phyloP scores from a whole-genome alignment of 2,329 filamentous ascomycete genomes.

The Zalaria sp. region DNA sequence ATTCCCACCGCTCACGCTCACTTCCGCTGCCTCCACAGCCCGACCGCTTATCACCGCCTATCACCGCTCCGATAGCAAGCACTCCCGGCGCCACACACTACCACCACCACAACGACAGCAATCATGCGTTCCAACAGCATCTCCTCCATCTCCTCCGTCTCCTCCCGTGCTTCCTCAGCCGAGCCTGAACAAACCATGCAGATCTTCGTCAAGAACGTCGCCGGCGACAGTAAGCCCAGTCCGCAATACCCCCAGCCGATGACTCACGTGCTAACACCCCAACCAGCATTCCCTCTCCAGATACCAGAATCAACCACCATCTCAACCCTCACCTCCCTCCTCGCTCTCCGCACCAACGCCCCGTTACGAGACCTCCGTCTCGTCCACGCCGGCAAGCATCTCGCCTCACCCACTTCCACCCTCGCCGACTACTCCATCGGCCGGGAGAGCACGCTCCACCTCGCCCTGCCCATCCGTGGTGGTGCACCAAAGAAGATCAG shows the following conservation, averaged over 20 bases:
- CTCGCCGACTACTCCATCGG: slow-evolving; percentile 35
- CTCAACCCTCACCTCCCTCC: slow-evolving; percentile 39
- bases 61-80: no score
- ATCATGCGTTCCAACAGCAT: slow-evolving; percentile 29
- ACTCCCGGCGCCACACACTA: not conserved
- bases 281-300: slow-evolving; percentile 40
- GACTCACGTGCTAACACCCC: slow-evolving; percentile 10
- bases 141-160: slow-evolving; percentile 26
- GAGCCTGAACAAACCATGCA: slow-evolving; percentile 40
- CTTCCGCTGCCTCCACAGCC: slow-evolving; percentile 19
- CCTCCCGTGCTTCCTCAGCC: slow-evolving; percentile 22
- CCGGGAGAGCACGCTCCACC: slow-evolving; percentile 36
- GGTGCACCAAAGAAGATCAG: slow-evolving; percentile 61
- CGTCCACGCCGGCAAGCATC: slow-evolving; percentile 44
- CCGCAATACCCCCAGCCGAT: slow-evolving; percentile 5
- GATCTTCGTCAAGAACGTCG: slow-evolving; percentile 47
- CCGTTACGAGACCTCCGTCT: slow-evolving; percentile 38
- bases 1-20: slow-evolving; percentile 21
- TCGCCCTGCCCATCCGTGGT: slow-evolving; percentile 42
- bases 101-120: slow-evolving; percentile 1
- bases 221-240: slow-evolving; percentile 38
- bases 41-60: slow-evolving; percentile 11
- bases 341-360: slow-evolving; percentile 43
- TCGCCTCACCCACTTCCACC: slow-evolving; percentile 26
- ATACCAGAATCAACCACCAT: slow-evolving; percentile 40